Evolutionary conservation across 2,329 filamentous ascomycete species (phyloP).

Genomic region (Aspergillus brasiliensis): DNA sequence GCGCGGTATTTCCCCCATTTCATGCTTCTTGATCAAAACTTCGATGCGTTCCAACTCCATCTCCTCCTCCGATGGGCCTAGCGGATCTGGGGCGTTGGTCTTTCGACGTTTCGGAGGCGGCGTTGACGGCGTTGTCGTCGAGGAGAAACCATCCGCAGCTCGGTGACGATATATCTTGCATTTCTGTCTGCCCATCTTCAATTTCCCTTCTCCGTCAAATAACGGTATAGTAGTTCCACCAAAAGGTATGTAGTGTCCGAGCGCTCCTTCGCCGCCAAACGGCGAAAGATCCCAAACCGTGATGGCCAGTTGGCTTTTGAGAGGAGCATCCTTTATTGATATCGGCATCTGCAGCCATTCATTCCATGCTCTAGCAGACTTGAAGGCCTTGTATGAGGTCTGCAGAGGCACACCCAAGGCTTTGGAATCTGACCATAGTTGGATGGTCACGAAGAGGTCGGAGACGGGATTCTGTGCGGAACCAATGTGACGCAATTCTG

Average conservation of each 20-base stretch:
- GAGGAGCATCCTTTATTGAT: conserved; percentile 77
- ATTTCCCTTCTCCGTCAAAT: conserved; percentile 90
- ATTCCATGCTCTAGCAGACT: conserved; percentile 75
- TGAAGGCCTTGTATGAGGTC: conserved; percentile 90
- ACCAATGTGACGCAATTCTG: conserved; percentile 82
- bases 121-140: conserved; percentile 74
- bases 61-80: conserved; percentile 65
- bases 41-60: conserved; percentile 89
- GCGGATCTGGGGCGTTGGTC: conserved; percentile 49
- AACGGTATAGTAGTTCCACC: conserved; percentile 88
- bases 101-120: conserved; percentile 58
- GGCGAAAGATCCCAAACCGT: conserved; percentile 95
- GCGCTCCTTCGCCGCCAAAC: conserved; percentile 67
- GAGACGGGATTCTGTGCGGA: conserved; percentile 81
- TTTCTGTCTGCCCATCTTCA: conserved; percentile 90
- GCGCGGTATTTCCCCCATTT: conserved; percentile 92
- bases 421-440: conserved; percentile 95
- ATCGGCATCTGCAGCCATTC: conserved; percentile 93
- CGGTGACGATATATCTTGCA: conserved; percentile 81
- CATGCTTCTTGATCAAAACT: conserved; percentile 91
- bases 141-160: conserved; percentile 80
- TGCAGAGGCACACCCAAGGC: conserved; percentile 88
- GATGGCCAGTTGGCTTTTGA: conserved; percentile 82
- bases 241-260: conserved; percentile 83
- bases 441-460: conserved; percentile 88